phyloP scores from a whole-genome alignment of 192 early-diverging fungal genomes.

The Kappamyces sp. region DNA sequence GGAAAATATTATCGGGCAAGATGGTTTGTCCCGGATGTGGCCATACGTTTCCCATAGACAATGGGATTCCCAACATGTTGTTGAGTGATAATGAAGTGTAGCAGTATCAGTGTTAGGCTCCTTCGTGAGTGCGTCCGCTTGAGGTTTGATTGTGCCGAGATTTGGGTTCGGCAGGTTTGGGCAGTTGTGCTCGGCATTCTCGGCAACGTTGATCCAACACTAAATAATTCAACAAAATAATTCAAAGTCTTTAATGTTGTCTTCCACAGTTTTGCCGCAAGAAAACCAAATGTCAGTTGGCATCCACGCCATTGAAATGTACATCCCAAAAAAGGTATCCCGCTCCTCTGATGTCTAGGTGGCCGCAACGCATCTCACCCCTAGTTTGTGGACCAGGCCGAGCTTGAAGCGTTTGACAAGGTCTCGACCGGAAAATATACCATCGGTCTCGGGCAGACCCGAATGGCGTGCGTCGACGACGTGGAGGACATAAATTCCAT shows the following conservation, averaged over 20 bases:
- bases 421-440: conserved; percentile 97
- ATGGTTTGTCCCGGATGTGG: conserved; percentile 90
- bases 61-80: conserved; percentile 79
- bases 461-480: conserved; percentile 95
- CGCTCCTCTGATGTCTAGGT: not conserved
- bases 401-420: conserved; percentile 79
- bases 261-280: too few relatives aligned
- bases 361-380: not conserved
- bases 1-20: conserved; percentile 73
- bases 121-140: not conserved
- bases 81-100: conserved; percentile 41
- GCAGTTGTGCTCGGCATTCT: too few relatives aligned
- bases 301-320: conserved; percentile 44
- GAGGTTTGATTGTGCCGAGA: too few relatives aligned
- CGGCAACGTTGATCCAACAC: too few relatives aligned
- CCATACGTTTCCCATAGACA: conserved; percentile 86
- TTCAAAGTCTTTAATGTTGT: too few relatives aligned
- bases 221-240: too few relatives aligned
- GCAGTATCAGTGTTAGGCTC: not conserved
- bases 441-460: conserved; percentile 91
- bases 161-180: too few relatives aligned
- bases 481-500: conserved; percentile 92
- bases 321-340: conserved; percentile 49
- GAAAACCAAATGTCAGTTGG: conserved; percentile 30
- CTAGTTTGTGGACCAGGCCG: conserved; percentile 45